phyloP scores from a whole-genome alignment of 805 yeast genomes.

The Starmerella bombicola region DNA sequence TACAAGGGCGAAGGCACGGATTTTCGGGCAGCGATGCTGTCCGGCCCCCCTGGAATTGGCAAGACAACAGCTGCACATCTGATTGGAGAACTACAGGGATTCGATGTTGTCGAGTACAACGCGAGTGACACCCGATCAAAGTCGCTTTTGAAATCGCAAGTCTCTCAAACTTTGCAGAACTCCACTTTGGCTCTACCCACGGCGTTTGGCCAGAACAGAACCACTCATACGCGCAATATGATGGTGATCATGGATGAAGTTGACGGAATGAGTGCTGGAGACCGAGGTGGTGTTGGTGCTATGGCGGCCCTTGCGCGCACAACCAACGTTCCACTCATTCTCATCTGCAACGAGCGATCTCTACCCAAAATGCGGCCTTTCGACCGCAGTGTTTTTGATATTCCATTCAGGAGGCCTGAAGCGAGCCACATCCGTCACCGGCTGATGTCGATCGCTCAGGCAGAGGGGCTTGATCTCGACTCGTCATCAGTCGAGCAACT shows the following conservation, averaged over 20 bases:
- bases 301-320: constrained; percentile 74
- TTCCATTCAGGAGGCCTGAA: constrained; percentile 81
- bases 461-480: constrained; percentile 72
- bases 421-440: constrained; percentile 71
- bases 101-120: constrained; percentile 70
- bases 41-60: constrained; percentile 93
- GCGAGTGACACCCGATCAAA: constrained; percentile 86
- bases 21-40: constrained; percentile 71
- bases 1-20: constrained; percentile 50
- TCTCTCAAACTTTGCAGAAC: constrained; percentile 63
- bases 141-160: constrained; percentile 50
- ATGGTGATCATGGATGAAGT: constrained; percentile 96
- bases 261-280: constrained; percentile 99
- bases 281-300: constrained; percentile 96
- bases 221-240: constrained; percentile 45
- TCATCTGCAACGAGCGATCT: constrained; percentile 86
- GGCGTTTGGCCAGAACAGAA: too few species aligned
- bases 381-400: constrained; percentile 65
- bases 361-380: constrained; percentile 94
- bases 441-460: constrained; percentile 75
- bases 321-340: constrained; percentile 78
- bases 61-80: constrained; percentile 85
- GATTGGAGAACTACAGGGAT: constrained; percentile 67
- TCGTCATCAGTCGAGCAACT: constrained; percentile 71
- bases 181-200: constrained; percentile 73